These are phyloP conservation scores for Myriosclerotinia curreyana DNA, from an alignment of 2,329 filamentous ascomycete species.

Conservation along the genomic window DNA sequence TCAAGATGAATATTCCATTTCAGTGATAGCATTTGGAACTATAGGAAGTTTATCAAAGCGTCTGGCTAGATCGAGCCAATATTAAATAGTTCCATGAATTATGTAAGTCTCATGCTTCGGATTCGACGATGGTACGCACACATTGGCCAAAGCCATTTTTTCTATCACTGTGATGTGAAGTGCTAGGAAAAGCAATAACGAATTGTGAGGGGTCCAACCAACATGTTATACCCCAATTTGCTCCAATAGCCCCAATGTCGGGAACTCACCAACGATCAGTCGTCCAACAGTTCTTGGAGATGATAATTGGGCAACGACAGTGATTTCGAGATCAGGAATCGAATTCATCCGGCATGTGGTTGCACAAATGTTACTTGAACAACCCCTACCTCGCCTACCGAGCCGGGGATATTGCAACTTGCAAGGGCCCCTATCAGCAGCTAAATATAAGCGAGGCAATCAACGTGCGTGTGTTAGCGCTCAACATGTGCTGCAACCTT, in stretches of 20 bases:
- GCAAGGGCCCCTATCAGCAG: slow-evolving; percentile 15
- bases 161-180: slow-evolving; percentile 1
- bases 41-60: not conserved
- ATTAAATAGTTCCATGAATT: not conserved
- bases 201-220: slow-evolving; percentile 12
- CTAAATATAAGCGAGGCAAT: slow-evolving; percentile 19
- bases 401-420: slow-evolving; percentile 6
- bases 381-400: not conserved
- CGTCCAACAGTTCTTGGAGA: not conserved
- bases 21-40: not conserved
- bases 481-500: slow-evolving; percentile 11
- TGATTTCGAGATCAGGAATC: not conserved
- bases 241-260: slow-evolving; percentile 16
- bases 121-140: not conserved
- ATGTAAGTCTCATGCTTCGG: not conserved
- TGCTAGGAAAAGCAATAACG: not conserved
- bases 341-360: slow-evolving; percentile 16
- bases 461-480: slow-evolving; percentile 22
- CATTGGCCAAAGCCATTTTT: not conserved
- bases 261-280: not conserved
- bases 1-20: not conserved
- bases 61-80: not conserved
- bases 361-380: slow-evolving; percentile 9
- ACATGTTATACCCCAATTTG: not conserved
- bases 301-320: slow-evolving; percentile 9